Evolutionary conservation across 1,139 yeast genomes (phyloP), one percentile per base, ranked within the genome.

Genomic region (Hanseniaspora uvarum): DNA sequence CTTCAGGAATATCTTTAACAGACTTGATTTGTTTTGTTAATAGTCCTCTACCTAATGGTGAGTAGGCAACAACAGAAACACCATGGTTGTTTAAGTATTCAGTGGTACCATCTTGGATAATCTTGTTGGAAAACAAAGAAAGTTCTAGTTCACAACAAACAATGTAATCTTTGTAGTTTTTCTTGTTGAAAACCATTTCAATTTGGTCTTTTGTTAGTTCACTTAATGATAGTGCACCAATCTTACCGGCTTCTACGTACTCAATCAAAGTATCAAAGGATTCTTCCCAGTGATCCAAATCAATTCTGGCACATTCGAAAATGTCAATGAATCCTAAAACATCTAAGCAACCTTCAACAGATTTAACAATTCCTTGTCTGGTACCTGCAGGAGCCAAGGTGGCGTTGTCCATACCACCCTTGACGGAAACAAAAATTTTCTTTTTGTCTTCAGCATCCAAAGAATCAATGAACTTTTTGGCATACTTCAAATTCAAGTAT

Each of bases 11-110:
- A 54, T 74, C 76, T 5, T 70, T 69, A 5, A 68, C 60, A 10
- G 73, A 64, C 45, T 70, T 76, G 56, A 79, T 75, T 18, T 70
- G 59, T 55, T 92, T 94, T 7, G 94, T 81, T 57, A 87, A 74
- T 56, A 80, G 68, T 0, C 96, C 95, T 62, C 85, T 74, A n/a
- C 87, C 81, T 57, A 87, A 72, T 41, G 95, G 95, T 28, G 94
- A 83, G 68, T 87, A 86, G 28, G 89, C 86, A 58, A 84, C 70
- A 38, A 86, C 71, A 8, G 92, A 83, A 55, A 86, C 75, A n/a
- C 71, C 71, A 39, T 76, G 70, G 56, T 80, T 81, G n/a, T 68
- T 70, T 57, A 79, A 74, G 4, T 71, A 67, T 16, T 72, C 74
- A 58, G 81, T 75, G 21, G 83, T 74, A 1, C 89, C 94, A 61